Conservation (phyloP, 176 grass and related monocot genomes). For the Musa acuminata region DNA sequence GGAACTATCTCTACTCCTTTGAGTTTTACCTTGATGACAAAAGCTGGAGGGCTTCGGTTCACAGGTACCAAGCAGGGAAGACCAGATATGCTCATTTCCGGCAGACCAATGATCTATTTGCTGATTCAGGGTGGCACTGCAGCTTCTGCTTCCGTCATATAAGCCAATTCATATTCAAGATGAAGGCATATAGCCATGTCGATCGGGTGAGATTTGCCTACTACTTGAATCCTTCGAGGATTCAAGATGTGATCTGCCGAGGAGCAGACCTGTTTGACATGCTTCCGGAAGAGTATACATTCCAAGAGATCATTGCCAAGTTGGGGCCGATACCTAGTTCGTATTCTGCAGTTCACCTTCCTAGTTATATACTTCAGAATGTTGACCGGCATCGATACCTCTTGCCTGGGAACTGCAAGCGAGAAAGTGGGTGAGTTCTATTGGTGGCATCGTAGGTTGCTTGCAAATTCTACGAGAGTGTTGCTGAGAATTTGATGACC, state of each 20-base stretch:
- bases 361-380: constrained; percentile 65
- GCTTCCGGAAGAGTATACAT: constrained; percentile 96
- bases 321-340: constrained; percentile 75
- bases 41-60: constrained; percentile 92
- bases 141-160: constrained; percentile 94
- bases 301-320: constrained; percentile 93
- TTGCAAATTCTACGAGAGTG: constrained; percentile 16
- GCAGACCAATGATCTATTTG: constrained; percentile 65
- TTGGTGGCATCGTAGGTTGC: constrained; percentile 12
- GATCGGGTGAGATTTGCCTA: constrained; percentile 80
- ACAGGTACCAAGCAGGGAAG: constrained; percentile 41
- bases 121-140: constrained; percentile 97
- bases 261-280: constrained; percentile 96
- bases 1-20: constrained; percentile 91
- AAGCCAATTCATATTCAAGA: constrained; percentile 81
- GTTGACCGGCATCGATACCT: constrained; percentile 55
- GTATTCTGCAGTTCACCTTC: constrained; percentile 78
- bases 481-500: neutral
- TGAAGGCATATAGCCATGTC: constrained; percentile 94
- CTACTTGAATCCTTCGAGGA: constrained; percentile 68
- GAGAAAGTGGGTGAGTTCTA: constrained; percentile 65
- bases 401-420: constrained; percentile 80
- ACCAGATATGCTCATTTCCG: constrained; percentile 91
- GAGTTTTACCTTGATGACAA: constrained; percentile 81
- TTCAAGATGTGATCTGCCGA: constrained; percentile 93